A percentile compares a stretch with the other conserved stretches of the same genome.
Evolutionary conservation across 148 eudicot species (phyloP).

Genomic region (Limonium bicolor): DNA sequence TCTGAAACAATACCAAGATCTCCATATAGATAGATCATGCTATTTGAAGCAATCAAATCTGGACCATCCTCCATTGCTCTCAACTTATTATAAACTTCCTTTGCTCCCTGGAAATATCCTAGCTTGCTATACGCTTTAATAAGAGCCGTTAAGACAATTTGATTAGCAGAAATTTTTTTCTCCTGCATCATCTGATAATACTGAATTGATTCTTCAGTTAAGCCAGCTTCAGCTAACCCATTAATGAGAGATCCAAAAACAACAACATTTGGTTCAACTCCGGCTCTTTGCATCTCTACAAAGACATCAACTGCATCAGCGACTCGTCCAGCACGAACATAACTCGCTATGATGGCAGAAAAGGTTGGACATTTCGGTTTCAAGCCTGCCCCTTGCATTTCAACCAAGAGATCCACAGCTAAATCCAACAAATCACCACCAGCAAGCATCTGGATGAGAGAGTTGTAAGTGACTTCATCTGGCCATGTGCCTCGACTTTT

Average conservation of each 20-base stretch:
- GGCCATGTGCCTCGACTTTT: constrained; percentile 79
- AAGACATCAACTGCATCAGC: constrained; percentile 44
- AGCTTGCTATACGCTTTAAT: constrained; percentile 66
- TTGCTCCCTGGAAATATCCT: constrained; percentile 50
- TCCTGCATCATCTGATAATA: constrained; percentile 48
- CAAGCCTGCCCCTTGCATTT: constrained; percentile 59
- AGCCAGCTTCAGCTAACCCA: constrained; percentile 69
- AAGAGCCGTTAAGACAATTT: constrained; percentile 59
- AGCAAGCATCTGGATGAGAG: constrained; percentile 75
- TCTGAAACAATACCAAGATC: constrained; percentile 67
- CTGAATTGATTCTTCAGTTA: constrained; percentile 42
- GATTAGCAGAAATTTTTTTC: constrained; percentile 44
- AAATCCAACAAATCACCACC: constrained; percentile 54
- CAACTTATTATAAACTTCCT: constrained; percentile 41
- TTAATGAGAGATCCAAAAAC: constrained; percentile 75
- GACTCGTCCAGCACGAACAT: constrained; percentile 34
- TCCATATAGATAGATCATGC: constrained; percentile 70
- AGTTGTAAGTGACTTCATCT: constrained; percentile 68
- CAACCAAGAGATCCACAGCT: constrained; percentile 43
- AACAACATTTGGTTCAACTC: constrained; percentile 64
- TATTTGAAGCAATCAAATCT: constrained; percentile 66
- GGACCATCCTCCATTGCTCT: constrained; percentile 53
- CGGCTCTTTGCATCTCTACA: constrained; percentile 37
- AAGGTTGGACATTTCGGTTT: constrained; percentile 43
- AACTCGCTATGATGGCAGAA: constrained; percentile 50